Evolutionary conservation across 495 filamentous ascomycete genomes (phyloP).

Genomic region (Evernia prunastri): DNA sequence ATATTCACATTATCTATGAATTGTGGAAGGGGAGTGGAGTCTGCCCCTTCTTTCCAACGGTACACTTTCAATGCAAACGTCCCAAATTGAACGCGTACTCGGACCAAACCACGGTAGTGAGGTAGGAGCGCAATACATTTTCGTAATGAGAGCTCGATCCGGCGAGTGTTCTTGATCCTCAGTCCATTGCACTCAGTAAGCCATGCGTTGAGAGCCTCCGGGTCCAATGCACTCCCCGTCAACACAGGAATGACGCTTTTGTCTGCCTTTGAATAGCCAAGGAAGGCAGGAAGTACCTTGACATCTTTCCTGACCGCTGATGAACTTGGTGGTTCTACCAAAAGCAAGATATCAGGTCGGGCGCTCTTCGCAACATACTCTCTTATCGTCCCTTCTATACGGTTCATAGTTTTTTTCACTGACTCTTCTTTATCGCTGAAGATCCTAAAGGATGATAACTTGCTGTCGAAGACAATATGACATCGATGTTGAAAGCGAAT

Average conservation of each 20-base stretch:
- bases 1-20: slow-evolving; percentile 43
- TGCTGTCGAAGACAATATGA: slow-evolving; percentile 33
- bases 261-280: not conserved
- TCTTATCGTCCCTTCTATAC: slow-evolving; percentile 33
- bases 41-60: slow-evolving; percentile 31
- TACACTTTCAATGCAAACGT: slow-evolving; percentile 44
- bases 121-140: slow-evolving; percentile 32
- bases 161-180: slow-evolving; percentile 25
- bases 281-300: slow-evolving; percentile 6
- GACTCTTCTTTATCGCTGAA: slow-evolving; percentile 26
- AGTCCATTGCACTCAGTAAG: not conserved
- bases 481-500: slow-evolving; percentile 36
- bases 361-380: slow-evolving; percentile 33
- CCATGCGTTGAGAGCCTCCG: not conserved
- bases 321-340: slow-evolving; percentile 36
- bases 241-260: slow-evolving; percentile 16
- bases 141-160: slow-evolving; percentile 29
- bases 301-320: slow-evolving; percentile 2
- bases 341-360: slow-evolving; percentile 28
- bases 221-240: slow-evolving; percentile 12
- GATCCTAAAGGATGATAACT: slow-evolving; percentile 32
- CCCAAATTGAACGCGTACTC: slow-evolving; percentile 54
- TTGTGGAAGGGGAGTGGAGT: slow-evolving; percentile 40
- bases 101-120: slow-evolving; percentile 37
- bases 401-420: slow-evolving; percentile 33